Base-by-base conservation (phyloP, 1,284 basidiomycete genomes). In the Ustilago nuda region DNA sequence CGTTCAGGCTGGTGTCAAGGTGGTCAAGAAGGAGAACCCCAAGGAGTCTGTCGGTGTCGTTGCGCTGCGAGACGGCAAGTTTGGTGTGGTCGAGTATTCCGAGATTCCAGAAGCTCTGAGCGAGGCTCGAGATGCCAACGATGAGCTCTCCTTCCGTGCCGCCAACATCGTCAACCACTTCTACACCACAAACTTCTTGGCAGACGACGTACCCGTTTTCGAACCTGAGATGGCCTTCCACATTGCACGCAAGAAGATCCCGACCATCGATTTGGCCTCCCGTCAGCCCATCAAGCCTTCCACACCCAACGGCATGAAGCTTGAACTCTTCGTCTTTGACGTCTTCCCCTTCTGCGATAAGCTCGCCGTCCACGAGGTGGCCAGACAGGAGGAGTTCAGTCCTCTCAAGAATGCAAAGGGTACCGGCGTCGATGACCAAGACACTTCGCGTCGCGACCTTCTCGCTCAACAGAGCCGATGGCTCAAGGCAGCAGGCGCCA, bases 151-250 rank as follows among this genome's bases (percentile, higher is more conserved):
- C 19, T 98, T 96, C 91, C 91, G 95, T 70, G 96, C 95, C 3
- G 97, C 91, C 59, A 99, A 99, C 88, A 98, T 99, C 85, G 97
- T 90, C 84, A 99, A 98, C 88, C 97, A 99, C 88, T 98, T 98
- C 87, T 99, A 98, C 88, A 96, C 95, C 51, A 92, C 92, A 51
- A 87, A 89, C 23, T 99, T 94, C 89, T 90, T 99, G 67, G 90
- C 92, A 70, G 87, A 88, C 37, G 92, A 96, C 69, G 91, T 93
- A 79, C 88, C 89, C 2, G 60, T 72, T 1, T 95, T 98, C 86
- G 96, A 98, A 87, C 88, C 90, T 51, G 89, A 94, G 78, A 93
- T 99, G 87, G 92, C 95, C 30, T 98, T 93, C 90, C 97, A 99
- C 88, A 94, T 99, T 84, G 97, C 97, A 37, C 91, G 93, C 82